Base-by-base conservation (phyloP, 108 stramenopile genomes). In the Cyclotella sp. region DNA sequence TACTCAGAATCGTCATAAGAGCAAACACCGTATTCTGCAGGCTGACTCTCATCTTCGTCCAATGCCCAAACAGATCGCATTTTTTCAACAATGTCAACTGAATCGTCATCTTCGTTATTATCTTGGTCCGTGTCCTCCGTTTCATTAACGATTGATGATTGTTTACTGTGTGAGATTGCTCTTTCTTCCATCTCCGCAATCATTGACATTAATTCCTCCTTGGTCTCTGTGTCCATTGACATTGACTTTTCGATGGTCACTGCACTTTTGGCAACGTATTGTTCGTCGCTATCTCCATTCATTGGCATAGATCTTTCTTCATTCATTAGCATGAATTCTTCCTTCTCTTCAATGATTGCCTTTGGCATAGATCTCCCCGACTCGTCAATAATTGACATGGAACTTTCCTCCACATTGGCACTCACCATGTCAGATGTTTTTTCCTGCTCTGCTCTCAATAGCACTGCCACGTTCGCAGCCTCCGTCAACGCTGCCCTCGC, bases 41-140 rank as follows among this genome's bases (percentile, higher is more conserved):
- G 67, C 49, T 30, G 59, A 28, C 26, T 51, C 53, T 78, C 77
- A 28, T 64, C 70, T 4, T 71, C 61, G 7, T 78, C 77, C 63
- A 30, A 24, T 55, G 52, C 40, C 62, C 65, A 51, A 51, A 52
- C 76, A n/a, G 67, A 10, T 53, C 67, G 49, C 67, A 68, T 71
- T 46, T 68, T 52, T 39, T 68, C 67, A 53, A 68, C 67, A 53
- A 68, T 39, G 24, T 68, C 67, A 47, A 26, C 45, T 26, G 63
- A 64, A 19, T 64, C 63, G 45, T 45, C 26, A 21, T 40, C 29
- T 15, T 62, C 34, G 8, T 18, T 3, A 40, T 6, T 39, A 12
- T 3, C 30, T 15, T 62, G 39, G 10, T 14, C 14, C 18, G 0
- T 12, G 8, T 46, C 45, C 45, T 43, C 21, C 21, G 45, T 39